Percentiles rank a stretch among this genome's conserved stretches.
phyloP scores from a whole-genome alignment of 2,329 filamentous ascomycete species.

The Fusarium denticulatum region DNA sequence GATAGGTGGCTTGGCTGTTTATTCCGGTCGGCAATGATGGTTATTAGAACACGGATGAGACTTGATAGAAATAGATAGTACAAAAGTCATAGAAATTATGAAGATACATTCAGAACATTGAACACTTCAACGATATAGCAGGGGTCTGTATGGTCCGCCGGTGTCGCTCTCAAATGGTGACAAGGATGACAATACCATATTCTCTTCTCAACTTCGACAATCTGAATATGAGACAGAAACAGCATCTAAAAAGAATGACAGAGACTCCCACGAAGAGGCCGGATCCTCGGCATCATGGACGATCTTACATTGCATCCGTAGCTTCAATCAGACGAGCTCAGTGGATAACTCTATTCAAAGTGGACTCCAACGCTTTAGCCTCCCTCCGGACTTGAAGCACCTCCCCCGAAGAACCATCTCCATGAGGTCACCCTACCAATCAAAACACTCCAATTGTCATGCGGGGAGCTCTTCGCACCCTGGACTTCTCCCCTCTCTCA shows the following conservation, averaged over 20 bases:
- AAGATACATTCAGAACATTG: background rate
- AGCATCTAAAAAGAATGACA: no score
- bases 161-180: conserved; percentile 2
- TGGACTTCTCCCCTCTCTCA: conserved; percentile 11
- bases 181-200: background rate
- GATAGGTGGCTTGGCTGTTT: background rate
- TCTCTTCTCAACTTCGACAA: background rate
- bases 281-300: conserved; percentile 7
- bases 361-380: conserved; percentile 14
- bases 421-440: conserved; percentile 33
- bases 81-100: background rate
- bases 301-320: background rate
- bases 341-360: conserved; percentile 4
- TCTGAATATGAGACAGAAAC: fast-evolving
- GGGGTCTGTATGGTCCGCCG: background rate
- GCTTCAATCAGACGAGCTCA: conserved; percentile 1
- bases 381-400: conserved; percentile 29
- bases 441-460: conserved; percentile 39
- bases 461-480: conserved; percentile 38
- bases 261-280: background rate
- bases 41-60: background rate
- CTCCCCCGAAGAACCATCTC: conserved; percentile 22
- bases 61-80: background rate
- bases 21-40: background rate
- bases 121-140: background rate